Evolutionary conservation across 345 rosid genomes (phyloP).

Genomic region (Moricandia arvensis): DNA sequence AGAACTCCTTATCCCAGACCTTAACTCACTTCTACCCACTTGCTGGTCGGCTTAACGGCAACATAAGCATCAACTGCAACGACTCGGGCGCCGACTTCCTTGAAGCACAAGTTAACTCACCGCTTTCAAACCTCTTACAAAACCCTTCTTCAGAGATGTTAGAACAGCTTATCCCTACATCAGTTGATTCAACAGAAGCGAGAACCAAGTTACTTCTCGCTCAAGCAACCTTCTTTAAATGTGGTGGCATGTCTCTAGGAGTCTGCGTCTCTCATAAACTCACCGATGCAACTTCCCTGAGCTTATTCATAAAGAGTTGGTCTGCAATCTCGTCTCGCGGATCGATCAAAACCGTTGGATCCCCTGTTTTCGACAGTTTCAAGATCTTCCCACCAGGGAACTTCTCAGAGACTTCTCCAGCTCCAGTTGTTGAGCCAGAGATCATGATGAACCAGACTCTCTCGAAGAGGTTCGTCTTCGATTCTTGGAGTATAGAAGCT

Average conservation of each 20-base stretch:
- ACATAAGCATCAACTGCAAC: conserved; percentile 34
- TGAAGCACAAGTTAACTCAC: conserved; percentile 35
- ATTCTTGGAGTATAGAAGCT: conserved; percentile 21
- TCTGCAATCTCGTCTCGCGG: conserved; percentile 32
- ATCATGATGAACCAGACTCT: conserved; percentile 22
- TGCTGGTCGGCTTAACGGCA: conserved; percentile 34
- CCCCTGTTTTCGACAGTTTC: conserved; percentile 19
- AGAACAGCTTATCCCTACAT: conserved; percentile 39
- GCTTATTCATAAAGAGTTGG: conserved; percentile 36
- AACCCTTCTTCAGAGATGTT: conserved; percentile 23
- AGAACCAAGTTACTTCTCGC: conserved; percentile 24
- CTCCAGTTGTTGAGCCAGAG: conserved; percentile 36
- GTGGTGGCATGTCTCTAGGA: not conserved
- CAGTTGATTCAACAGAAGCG: conserved; percentile 14
- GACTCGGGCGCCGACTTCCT: conserved; percentile 39
- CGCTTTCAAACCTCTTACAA: conserved; percentile 32
- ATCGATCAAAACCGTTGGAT: conserved; percentile 14
- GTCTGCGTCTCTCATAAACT: conserved; percentile 35
- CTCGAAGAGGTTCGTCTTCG: conserved; percentile 29
- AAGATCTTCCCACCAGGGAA: conserved; percentile 29
- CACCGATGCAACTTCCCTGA: conserved; percentile 20
- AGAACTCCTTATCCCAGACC: conserved; percentile 44
- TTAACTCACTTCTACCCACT: conserved; percentile 50
- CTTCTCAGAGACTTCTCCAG: conserved; percentile 36
- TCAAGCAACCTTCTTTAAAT: not conserved